Percentiles rank a stretch among this genome's conserved stretches.
Evolutionary conservation across 495 filamentous ascomycete species (phyloP).

Genomic region (Penicillium coffeae): DNA sequence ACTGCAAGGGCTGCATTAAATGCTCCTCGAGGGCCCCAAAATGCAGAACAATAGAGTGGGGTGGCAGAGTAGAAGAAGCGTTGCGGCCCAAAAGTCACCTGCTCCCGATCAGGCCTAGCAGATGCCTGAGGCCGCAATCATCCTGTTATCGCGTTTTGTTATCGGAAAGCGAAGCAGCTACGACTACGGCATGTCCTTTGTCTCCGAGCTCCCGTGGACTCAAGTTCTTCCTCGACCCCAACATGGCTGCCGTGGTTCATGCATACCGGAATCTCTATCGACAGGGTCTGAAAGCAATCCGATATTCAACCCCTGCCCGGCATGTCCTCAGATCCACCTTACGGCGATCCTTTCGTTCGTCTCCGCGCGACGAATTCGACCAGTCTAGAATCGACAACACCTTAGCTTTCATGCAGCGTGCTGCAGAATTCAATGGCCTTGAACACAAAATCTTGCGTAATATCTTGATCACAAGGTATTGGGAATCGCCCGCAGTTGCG

Average conservation of each 20-base stretch:
- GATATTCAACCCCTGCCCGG: conserved; percentile 74
- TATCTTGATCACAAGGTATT: conserved; percentile 59
- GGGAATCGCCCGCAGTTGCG: conserved; percentile 43
- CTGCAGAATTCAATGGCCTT: conserved; percentile 59
- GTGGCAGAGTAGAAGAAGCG: conserved; percentile 1
- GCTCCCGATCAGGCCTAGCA: conserved; percentile 10
- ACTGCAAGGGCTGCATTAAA: not conserved
- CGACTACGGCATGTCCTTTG: too few species aligned
- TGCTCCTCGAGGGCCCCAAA: not conserved
- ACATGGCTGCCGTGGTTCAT: conserved; percentile 45
- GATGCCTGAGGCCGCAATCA: conserved; percentile 18
- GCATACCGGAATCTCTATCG: conserved; percentile 81
- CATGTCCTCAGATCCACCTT: conserved; percentile 61
- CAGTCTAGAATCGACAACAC: conserved; percentile 64
- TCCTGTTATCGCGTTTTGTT: conserved; percentile 13
- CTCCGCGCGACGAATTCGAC: conserved; percentile 50
- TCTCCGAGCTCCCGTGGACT: too few species aligned
- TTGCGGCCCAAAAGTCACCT: conserved; percentile 21
- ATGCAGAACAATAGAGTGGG: conserved; percentile 2
- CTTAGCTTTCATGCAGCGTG: conserved; percentile 68
- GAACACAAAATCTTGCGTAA: conserved; percentile 83
- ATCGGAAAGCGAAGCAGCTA: too few species aligned
- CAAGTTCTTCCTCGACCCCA: too few species aligned
- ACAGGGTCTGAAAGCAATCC: conserved; percentile 68
- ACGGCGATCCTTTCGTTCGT: conserved; percentile 66